A percentile compares a stretch with the other conserved stretches of the same genome.
Conservation (phyloP, 1,284 basidiomycete genomes). For the Ceratorhiza oryzae-sativae region DNA sequence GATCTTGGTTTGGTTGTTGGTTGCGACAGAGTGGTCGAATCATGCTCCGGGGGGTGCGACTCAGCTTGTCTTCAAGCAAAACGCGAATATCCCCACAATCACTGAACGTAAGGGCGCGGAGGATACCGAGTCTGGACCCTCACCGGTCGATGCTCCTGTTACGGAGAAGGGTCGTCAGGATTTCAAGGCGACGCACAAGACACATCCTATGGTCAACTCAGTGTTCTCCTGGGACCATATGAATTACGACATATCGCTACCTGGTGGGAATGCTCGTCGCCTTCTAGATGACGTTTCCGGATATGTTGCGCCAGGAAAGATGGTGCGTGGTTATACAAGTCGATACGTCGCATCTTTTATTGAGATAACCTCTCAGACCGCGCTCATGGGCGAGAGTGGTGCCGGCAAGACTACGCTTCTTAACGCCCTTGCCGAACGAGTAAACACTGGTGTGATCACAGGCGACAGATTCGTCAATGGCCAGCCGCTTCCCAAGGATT, state of each 20-base stretch:
- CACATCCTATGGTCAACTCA: not conserved
- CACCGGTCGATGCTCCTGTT: not conserved
- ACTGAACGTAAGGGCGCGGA: not conserved
- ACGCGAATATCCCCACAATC: slow-evolving; percentile 10
- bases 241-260: slow-evolving; percentile 67
- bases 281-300: slow-evolving; percentile 83
- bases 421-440: slow-evolving; percentile 83
- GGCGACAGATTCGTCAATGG: slow-evolving; percentile 85
- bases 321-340: slow-evolving; percentile 48
- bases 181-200: not conserved
- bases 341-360: too few species aligned
- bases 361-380: slow-evolving; percentile 52
- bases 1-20: slow-evolving; percentile 59
- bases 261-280: slow-evolving; percentile 61
- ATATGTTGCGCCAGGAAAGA: slow-evolving; percentile 80
- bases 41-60: not conserved
- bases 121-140: not conserved
- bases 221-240: slow-evolving; percentile 71
- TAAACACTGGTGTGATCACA: slow-evolving; percentile 76
- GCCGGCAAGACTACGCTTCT: slow-evolving; percentile 73
- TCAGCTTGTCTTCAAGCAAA: not conserved
- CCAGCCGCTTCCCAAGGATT: slow-evolving; percentile 70
- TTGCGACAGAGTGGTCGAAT: slow-evolving; percentile 57
- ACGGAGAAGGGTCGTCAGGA: not conserved
- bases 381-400: slow-evolving; percentile 74